Conservation (phyloP, 768 basidiomycete genomes). For the Kwoniella mangroviensis region DNA sequence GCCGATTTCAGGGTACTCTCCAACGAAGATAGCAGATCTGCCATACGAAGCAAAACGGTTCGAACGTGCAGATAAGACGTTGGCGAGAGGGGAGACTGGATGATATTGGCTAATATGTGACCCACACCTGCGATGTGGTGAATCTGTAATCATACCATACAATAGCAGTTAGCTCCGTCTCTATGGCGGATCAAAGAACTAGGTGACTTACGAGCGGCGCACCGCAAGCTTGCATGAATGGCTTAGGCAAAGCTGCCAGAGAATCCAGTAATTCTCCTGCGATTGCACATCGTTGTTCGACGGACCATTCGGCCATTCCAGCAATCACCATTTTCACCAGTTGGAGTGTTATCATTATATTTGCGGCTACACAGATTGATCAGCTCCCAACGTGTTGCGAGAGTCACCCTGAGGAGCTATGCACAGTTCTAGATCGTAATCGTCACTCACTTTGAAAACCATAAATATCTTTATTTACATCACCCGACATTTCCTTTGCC, state of each 20-base stretch:
- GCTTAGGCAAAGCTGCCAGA: slow-evolving; percentile 39
- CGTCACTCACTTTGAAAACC: slow-evolving; percentile 44
- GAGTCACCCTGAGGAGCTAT: neutral
- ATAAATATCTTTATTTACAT: slow-evolving; percentile 34
- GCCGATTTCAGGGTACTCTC: slow-evolving; percentile 30
- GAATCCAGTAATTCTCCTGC: slow-evolving; percentile 51
- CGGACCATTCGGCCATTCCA: slow-evolving; percentile 35
- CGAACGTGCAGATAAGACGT: slow-evolving; percentile 43
- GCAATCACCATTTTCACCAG: slow-evolving; percentile 50
- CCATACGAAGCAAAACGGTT: slow-evolving; percentile 43
- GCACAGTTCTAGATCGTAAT: neutral
- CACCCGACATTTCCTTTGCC: slow-evolving; percentile 33
- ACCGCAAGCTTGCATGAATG: slow-evolving; percentile 42
- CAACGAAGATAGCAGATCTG: slow-evolving; percentile 39
- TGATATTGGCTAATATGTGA: slow-evolving; percentile 49
- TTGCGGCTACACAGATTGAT: slow-evolving; percentile 31
- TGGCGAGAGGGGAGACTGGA: slow-evolving; percentile 41
- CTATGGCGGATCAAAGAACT: too few relatives aligned
- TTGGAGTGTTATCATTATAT: slow-evolving; percentile 46
- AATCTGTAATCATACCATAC: slow-evolving; percentile 30
- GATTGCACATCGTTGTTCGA: slow-evolving; percentile 46
- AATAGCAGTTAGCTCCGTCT: neutral
- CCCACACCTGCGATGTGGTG: slow-evolving; percentile 54
- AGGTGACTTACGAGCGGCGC: slow-evolving; percentile 36
- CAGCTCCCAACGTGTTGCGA: neutral